Evolutionary conservation across 768 basidiomycete species (phyloP).

Genomic region (Pulveroboletus frians): DNA sequence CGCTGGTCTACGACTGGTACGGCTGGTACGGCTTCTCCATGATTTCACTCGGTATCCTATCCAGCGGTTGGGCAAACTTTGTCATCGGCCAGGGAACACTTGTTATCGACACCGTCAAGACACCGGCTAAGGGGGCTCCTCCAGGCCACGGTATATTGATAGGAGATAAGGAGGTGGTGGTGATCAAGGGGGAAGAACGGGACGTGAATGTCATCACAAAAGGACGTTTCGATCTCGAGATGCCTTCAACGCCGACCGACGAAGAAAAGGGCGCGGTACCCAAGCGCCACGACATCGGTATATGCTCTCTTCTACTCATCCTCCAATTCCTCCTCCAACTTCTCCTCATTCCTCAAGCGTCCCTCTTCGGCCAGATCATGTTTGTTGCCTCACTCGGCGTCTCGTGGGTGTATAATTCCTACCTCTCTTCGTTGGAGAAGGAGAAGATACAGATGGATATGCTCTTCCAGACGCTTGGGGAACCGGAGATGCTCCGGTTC

Average conservation of each 20-base stretch:
- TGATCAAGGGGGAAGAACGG: constrained; percentile 25
- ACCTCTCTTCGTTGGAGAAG: constrained; percentile 33
- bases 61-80: constrained; percentile 25
- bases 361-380: constrained; percentile 34
- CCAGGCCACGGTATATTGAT: constrained; percentile 29
- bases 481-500: constrained; percentile 11
- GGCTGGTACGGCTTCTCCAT: constrained; percentile 29
- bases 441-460: constrained; percentile 20
- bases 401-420: constrained; percentile 34
- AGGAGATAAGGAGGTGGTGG: constrained; percentile 16
- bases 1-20: constrained; percentile 25
- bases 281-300: constrained; percentile 18
- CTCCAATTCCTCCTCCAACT: constrained; percentile 32
- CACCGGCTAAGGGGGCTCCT: constrained; percentile 19
- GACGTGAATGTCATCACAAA: constrained; percentile 29
- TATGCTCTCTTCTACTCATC: constrained; percentile 25
- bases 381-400: constrained; percentile 27
- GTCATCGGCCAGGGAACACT: constrained; percentile 26
- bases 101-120: constrained; percentile 6
- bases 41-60: constrained; percentile 31
- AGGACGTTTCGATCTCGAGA: constrained; percentile 24
- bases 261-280: not conserved
- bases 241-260: not conserved
- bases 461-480: constrained; percentile 12
- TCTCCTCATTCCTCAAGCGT: constrained; percentile 30